Evolutionary conservation across 2,329 filamentous ascomycete genomes (phyloP), one percentile per base, ranked within the genome.

Genomic region (Alternaria hordeiaustralica): DNA sequence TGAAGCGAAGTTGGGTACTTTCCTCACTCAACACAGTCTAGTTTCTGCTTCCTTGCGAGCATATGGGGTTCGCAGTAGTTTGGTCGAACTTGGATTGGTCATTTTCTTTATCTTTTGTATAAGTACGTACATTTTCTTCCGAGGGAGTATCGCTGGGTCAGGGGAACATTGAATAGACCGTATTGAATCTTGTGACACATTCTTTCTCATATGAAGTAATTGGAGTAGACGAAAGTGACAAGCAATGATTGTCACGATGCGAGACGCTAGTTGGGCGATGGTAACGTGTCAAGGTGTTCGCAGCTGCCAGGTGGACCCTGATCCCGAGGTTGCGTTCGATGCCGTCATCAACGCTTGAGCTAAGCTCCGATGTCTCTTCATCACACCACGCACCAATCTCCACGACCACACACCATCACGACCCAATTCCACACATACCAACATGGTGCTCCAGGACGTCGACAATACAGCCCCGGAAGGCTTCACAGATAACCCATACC

Each of bases 371-470:
- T 33, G 33, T 36, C 50, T 49, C 56, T 44, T 30, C 54, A 55
- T 60, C 44, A 33, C n/a, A 25, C 61, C 59, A 43, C 58, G 51
- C 46, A 41, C 30, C 30, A 44, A 55, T 51, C 62, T 78, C 79
- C 44, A 81, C 66, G 44, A 80, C 71, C 6, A 74, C 78, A 8
- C 77, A 72, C 28, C 47, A 81, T 61, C 6, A 75, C 75, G 11
- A 77, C 75, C 47, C 67, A 57, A 58, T 49, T 49, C 41, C 58
- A 10, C 25, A 54, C 3, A 58, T 15, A 18, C 28, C 69, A 74
- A 25, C 11, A 84, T 83, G 82, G 82, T 83, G 45, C 77, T 82
- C 21, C 74, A 81, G 68, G 80, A 82, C 46, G 69, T 77, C 9
- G 70, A 77, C 6, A 67, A 74, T 6, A 53, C 67, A n/a, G 51